Conservation (phyloP, 331 rosid genomes). For the Quercus lobata region DNA sequence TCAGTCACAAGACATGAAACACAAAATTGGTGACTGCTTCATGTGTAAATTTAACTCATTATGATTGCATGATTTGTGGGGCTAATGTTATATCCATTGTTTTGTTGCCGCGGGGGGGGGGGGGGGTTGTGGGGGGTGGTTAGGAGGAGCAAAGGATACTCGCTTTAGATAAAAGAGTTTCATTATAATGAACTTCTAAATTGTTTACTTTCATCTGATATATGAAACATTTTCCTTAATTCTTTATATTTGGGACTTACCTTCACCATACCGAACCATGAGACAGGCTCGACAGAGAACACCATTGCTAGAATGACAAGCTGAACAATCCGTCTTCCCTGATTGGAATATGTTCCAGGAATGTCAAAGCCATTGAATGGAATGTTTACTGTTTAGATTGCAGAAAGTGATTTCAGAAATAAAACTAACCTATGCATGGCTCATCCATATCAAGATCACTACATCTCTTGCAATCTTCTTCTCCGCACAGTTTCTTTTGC, state of each 20-base stretch:
- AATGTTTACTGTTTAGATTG: neutral
- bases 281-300: slow-evolving; percentile 73
- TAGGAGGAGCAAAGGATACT: neutral
- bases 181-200: neutral
- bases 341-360: slow-evolving; percentile 1
- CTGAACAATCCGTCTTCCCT: slow-evolving; percentile 84
- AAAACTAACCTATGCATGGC: slow-evolving; percentile 62
- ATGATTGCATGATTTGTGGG: too few relatives aligned
- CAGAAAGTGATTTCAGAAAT: neutral
- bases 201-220: neutral
- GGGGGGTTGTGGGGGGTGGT: rapidly evolving
- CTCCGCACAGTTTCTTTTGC: slow-evolving; percentile 69
- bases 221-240: neutral
- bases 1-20: too few relatives aligned
- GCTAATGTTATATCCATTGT: too few relatives aligned
- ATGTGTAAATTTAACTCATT: too few relatives aligned
- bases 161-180: neutral
- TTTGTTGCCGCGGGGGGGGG: neutral
- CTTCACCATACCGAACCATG: slow-evolving; percentile 80
- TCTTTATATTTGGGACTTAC: slow-evolving; percentile 23
- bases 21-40: too few relatives aligned
- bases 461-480: slow-evolving; percentile 73
- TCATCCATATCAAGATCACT: slow-evolving; percentile 50
- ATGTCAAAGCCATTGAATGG: slow-evolving; percentile 8
- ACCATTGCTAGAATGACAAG: slow-evolving; percentile 65